Evolutionary conservation across 2,329 filamentous ascomycete genomes (phyloP).

Genomic region (Lasiodiplodia sp.): DNA sequence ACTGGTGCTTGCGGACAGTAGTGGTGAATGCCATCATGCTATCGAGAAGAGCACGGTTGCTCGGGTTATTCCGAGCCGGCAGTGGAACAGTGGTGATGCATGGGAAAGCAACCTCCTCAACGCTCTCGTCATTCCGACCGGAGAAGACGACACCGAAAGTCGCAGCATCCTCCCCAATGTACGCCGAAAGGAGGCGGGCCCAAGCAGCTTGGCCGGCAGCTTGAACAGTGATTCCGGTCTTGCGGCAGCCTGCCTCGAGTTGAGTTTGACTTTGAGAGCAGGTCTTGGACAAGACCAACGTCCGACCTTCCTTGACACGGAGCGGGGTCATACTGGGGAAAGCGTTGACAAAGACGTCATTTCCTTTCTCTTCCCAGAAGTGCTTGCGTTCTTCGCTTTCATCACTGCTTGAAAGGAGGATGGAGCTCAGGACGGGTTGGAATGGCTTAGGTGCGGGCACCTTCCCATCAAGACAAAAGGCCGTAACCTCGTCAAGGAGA

Average conservation of each 20-base stretch:
- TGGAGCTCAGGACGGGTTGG: conserved; percentile 52
- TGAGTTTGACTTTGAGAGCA: conserved; percentile 51
- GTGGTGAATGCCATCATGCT: conserved; percentile 72
- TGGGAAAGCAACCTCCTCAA: conserved; percentile 71
- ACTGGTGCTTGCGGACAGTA: conserved; percentile 72
- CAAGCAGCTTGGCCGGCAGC: conserved; percentile 79
- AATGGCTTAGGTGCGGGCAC: conserved; percentile 42
- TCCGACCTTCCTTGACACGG: conserved; percentile 43
- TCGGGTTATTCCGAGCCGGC: conserved; percentile 61
- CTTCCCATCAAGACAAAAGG: conserved; percentile 41
- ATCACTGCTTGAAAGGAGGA: conserved; percentile 49
- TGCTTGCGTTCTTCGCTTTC: conserved; percentile 42
- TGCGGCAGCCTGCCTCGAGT: conserved; percentile 65
- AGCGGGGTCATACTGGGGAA: conserved; percentile 80
- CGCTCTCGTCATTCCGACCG: conserved; percentile 69
- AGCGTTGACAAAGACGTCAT: conserved; percentile 65
- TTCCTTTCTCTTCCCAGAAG: conserved; percentile 70
- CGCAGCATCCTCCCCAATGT: conserved; percentile 75
- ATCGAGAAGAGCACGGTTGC: conserved; percentile 65
- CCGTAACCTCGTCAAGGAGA: conserved; percentile 68
- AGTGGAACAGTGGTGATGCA: conserved; percentile 84
- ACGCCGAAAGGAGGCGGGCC: conserved; percentile 76
- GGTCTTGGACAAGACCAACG: conserved; percentile 44
- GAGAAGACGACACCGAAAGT: conserved; percentile 84
- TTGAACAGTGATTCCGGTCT: conserved; percentile 74